phyloP scores from a whole-genome alignment of 257 asterid genomes.

The Verbascum thapsus region DNA sequence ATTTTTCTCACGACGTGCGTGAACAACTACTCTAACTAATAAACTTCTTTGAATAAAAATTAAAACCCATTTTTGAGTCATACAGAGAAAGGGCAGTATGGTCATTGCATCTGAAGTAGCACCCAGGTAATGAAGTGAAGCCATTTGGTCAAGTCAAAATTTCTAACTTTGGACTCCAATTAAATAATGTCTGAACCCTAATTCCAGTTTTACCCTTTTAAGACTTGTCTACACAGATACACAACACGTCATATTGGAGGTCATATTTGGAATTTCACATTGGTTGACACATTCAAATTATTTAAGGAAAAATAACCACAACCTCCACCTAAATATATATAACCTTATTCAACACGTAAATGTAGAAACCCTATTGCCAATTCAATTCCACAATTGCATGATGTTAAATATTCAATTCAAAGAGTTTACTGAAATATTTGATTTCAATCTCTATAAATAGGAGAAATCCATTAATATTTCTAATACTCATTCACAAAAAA shows the following conservation, averaged over 20 bases:
- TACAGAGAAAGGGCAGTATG: neutral
- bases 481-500: neutral
- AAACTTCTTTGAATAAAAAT: no score
- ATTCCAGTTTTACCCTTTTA: neutral
- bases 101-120: neutral
- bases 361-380: neutral
- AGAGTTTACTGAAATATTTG: neutral
- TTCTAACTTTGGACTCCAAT: neutral
- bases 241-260: neutral
- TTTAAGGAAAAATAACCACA: neutral
- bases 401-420: neutral
- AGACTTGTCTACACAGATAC: neutral
- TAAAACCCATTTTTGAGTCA: no score
- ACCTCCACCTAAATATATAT: neutral
- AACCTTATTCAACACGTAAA: slow-evolving; percentile 1
- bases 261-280: neutral
- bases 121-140: neutral
- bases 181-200: neutral
- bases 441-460: neutral
- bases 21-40: no score
- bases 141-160: slow-evolving; percentile 13
- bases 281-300: slow-evolving; percentile 3
- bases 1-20: no score
- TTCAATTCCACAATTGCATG: no score
- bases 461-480: neutral